Evolutionary conservation across 257 asterid species (phyloP), one percentile per base, ranked within the genome.

Genomic region (Perilla frutescens): DNA sequence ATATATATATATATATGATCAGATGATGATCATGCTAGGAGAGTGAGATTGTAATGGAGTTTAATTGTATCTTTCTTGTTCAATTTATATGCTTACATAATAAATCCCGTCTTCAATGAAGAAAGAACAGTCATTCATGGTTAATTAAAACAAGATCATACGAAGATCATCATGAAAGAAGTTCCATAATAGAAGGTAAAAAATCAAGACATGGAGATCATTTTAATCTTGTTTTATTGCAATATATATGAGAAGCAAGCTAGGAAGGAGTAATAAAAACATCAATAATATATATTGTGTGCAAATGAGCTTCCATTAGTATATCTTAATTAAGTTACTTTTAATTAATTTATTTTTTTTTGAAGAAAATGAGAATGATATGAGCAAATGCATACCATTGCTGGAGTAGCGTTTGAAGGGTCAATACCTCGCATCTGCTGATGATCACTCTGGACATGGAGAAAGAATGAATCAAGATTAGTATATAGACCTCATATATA

Each of bases 391-490:
- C 84, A 51, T 88, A 93, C 98, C 92, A 89, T 72, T 80, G 81
- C 97, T 57, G 90, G 89, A 74, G 26, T 20, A 20, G 72, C 57
- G 64, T 45, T 80, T 68, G 96, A 87, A 68, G 84, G 86, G 69
- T 81, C 26, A 20, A 20, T 80, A 26, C 75, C 80, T 61, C 67
- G 20, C 67, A 37, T 70, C 76, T 53, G 79, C 39, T 20, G 26
- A 20, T 20, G 26, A 20, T 59, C 64, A 37, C 74, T 68, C 92
- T 93, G 82, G 73, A 73, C 56, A 73, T 71, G 40, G 40, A 67
- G 65, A 76, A 79, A 70, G 56, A 73, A 79, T 39, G 56, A 14
- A 68, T 73, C 69, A 61, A 20, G 26, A 20, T 20, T 15, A 62
- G 13, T 48, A 53, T 41, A 14, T 66, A 7, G 59, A 61, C 4